A percentile compares a stretch with the other conserved stretches of the same genome.
Conservation (phyloP, 164 flowering plant genomes). For the Stephania cephalantha region DNA sequence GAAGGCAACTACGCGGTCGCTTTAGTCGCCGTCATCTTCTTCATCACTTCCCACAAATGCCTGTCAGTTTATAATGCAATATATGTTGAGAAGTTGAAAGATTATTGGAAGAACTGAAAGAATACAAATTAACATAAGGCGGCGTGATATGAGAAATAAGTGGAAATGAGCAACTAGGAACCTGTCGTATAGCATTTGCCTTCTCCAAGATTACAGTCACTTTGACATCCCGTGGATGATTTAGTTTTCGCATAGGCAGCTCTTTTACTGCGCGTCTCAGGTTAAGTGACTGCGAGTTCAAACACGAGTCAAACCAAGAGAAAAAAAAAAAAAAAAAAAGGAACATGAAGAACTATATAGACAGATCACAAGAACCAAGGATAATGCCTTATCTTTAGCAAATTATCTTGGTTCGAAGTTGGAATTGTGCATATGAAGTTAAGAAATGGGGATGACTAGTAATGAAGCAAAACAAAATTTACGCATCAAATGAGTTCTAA, state of each 20-base stretch:
- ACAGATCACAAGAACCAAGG: not conserved
- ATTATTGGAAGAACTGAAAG: not conserved
- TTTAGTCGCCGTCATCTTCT: conserved; percentile 70
- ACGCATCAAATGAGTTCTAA: not conserved
- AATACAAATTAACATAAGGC: not conserved
- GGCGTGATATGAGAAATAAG: not conserved
- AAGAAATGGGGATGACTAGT: not conserved
- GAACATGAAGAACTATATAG: conserved; percentile 1
- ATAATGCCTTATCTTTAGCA: not conserved
- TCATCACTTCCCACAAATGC: conserved; percentile 71
- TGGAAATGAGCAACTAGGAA: conserved; percentile 13
- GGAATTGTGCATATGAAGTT: not conserved
- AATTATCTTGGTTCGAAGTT: not conserved
- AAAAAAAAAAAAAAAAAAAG: no score
- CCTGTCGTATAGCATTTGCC: conserved; percentile 94
- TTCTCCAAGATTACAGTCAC: conserved; percentile 79
- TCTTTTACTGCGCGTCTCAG: conserved; percentile 51
- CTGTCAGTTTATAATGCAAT: conserved; percentile 27
- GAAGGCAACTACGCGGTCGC: conserved; percentile 41
- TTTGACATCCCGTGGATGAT: conserved; percentile 37
- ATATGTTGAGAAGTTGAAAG: not conserved
- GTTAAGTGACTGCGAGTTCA: conserved; percentile 54
- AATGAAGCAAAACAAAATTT: not conserved
- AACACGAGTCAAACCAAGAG: not conserved
- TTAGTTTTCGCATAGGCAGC: conserved; percentile 30